Evolutionary conservation across 108 stramenopile genomes (phyloP).

Genomic region (Cyclostephanos tholiformis): DNA sequence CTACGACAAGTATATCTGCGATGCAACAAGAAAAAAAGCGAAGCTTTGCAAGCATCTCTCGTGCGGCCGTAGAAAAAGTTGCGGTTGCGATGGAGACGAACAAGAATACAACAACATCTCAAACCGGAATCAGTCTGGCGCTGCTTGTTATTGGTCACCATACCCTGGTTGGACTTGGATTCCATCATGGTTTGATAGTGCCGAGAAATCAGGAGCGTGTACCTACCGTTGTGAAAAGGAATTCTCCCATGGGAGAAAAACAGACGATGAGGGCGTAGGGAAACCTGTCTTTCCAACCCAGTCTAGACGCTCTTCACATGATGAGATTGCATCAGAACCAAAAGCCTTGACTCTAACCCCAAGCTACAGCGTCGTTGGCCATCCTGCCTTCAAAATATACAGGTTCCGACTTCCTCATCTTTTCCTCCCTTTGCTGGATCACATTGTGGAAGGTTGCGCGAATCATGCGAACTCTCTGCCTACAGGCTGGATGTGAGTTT

Average conservation of each 20-base stretch:
- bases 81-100: slow-evolving; percentile 13
- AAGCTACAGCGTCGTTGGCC: slow-evolving; percentile 52
- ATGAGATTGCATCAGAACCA: slow-evolving; percentile 7
- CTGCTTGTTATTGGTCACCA: slow-evolving; percentile 4
- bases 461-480: slow-evolving; percentile 44
- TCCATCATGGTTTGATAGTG: slow-evolving; percentile 17
- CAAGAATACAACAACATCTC: not conserved
- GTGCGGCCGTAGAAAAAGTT: slow-evolving; percentile 16
- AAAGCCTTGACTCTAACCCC: slow-evolving; percentile 9
- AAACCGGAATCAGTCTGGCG: not conserved
- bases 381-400: slow-evolving; percentile 59
- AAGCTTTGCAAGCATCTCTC: slow-evolving; percentile 6
- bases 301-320: slow-evolving; percentile 9
- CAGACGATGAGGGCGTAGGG: not conserved
- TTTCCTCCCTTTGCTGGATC: slow-evolving; percentile 52
- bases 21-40: not conserved
- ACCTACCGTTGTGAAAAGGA: not conserved
- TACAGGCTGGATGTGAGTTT: slow-evolving; percentile 57
- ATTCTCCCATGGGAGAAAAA: not conserved
- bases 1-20: not conserved
- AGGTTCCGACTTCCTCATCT: slow-evolving; percentile 57
- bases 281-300: slow-evolving; percentile 30
- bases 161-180: slow-evolving; percentile 21
- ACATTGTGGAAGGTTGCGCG: slow-evolving; percentile 61
- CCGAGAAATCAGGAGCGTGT: not conserved